phyloP scores from a whole-genome alignment of 352 stramenopile species.

The Pythium guiyangense region DNA sequence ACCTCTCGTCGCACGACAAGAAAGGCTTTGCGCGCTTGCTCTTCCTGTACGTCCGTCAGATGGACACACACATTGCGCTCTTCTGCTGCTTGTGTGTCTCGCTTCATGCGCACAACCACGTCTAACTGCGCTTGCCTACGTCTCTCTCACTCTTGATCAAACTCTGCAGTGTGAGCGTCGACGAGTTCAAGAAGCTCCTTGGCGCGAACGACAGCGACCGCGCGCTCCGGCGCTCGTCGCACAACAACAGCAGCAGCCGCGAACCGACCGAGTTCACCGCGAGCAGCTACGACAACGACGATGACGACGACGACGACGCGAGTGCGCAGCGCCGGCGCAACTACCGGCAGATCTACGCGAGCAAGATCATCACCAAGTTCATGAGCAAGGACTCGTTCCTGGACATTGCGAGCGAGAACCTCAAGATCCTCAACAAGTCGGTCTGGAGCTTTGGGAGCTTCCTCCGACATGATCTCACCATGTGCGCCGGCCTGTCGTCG shows the following conservation, averaged over 20 bases:
- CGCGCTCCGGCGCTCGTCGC: neutral
- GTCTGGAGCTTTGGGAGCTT: conserved; percentile 76
- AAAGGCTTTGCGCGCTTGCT: conserved; percentile 74
- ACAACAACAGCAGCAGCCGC: neutral
- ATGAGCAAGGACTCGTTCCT: conserved; percentile 81
- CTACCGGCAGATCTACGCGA: conserved; percentile 63
- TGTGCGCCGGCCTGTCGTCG: conserved; percentile 65
- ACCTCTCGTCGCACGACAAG: conserved; percentile 57
- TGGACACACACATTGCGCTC: neutral
- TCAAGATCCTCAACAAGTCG: conserved; percentile 76
- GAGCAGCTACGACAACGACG: conserved; percentile 11
- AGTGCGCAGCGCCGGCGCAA: conserved; percentile 19
- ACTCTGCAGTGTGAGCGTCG: conserved; percentile 57
- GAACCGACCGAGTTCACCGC: conserved; percentile 1
- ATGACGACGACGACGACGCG: conserved; percentile 9
- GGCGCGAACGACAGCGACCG: conserved; percentile 7
- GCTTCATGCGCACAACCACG: neutral
- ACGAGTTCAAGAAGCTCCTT: conserved; percentile 85
- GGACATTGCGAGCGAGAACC: conserved; percentile 73
- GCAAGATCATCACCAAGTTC: conserved; percentile 86
- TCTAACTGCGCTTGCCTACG: neutral
- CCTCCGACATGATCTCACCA: conserved; percentile 66
- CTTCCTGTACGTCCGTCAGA: conserved; percentile 48
- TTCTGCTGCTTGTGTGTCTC: neutral
- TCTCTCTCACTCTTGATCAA: conserved; percentile 1